Base-by-base conservation (phyloP, 2,329 filamentous ascomycete species). In the Fusarium temperatum region DNA sequence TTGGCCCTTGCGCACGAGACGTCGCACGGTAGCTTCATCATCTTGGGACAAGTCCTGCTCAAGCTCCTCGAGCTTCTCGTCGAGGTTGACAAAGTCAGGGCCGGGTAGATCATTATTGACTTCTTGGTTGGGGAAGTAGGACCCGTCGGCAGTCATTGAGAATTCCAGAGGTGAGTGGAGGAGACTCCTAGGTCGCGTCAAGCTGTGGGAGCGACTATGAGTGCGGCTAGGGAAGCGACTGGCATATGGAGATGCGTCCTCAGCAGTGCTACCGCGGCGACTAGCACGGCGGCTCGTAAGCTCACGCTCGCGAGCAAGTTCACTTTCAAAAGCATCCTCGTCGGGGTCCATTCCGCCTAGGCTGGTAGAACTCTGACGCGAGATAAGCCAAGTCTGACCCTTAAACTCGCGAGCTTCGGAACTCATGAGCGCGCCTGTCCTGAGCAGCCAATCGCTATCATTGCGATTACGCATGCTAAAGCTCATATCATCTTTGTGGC, bases 351-450 rank as follows among this genome's bases (percentile, higher is more conserved):
- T 81, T 30, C 85, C 88, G 2, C 86, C 82, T 24, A 92, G 84
- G 77, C 88, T 91, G 14, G 90, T 92, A 4, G 90, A 91, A 78
- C 89, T 91, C 62, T 88, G 89, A 53, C 90, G 86, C 30, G 90
- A 89, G n/a, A 89, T 84, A 26, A 93, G 86, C 91, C 91, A 93
- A 20, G 88, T 83, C 80, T 93, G 91, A 20, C 91, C 91, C 81
- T 93, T 93, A 77, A 85, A 90, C 78, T 93, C 91, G 64, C 91
- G 85, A 24, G 90, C 85, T 78, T 91, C 89, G 58, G 86, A 87
- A 64, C 88, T 88, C 75, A 93, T 88, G 53, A 91, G 79, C 12
- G 89, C 89, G 53, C 90, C 91, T 2, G 90, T 87, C 36, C 90
- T 87, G 30, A 91, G 84, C 51, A 93, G 82, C 91, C 91, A 93